These are phyloP conservation scores for Aquanectria penicillioides DNA, from an alignment of 2,329 filamentous ascomycete species.

Conservation along the genomic window DNA sequence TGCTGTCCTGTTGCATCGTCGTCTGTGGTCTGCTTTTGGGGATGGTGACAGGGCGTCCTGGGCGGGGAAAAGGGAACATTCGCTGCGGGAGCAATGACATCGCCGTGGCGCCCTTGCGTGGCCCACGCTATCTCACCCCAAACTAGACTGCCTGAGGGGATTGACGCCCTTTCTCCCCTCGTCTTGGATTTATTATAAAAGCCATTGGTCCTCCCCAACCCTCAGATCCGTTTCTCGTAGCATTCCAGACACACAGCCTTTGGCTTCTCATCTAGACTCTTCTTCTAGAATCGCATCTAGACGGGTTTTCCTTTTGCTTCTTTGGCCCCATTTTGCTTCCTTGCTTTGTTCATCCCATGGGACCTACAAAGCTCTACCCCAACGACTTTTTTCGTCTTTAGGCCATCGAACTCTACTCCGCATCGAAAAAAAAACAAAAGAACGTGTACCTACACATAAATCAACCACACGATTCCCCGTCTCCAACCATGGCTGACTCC, in stretches of 20 bases:
- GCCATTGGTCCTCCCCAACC: background rate
- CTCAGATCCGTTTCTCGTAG: background rate
- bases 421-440: no score
- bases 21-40: slow-evolving; percentile 1
- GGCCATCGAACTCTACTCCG: background rate
- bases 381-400: background rate
- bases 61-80: background rate
- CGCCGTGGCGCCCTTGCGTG: background rate
- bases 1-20: no score
- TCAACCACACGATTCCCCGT: background rate
- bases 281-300: background rate
- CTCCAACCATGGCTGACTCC: slow-evolving; percentile 12
- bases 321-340: background rate
- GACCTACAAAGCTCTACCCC: background rate
- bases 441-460: background rate
- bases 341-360: background rate
- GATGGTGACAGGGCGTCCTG: slow-evolving; percentile 1
- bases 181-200: slow-evolving; percentile 11
- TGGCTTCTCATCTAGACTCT: background rate
- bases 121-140: background rate
- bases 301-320: slow-evolving; percentile 3
- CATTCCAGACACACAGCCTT: slow-evolving; percentile 1
- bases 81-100: slow-evolving; percentile 16
- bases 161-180: background rate
- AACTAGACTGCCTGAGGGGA: background rate